Conservation (phyloP, 2,329 filamentous ascomycete species). For the Grosmannia serpens region DNA sequence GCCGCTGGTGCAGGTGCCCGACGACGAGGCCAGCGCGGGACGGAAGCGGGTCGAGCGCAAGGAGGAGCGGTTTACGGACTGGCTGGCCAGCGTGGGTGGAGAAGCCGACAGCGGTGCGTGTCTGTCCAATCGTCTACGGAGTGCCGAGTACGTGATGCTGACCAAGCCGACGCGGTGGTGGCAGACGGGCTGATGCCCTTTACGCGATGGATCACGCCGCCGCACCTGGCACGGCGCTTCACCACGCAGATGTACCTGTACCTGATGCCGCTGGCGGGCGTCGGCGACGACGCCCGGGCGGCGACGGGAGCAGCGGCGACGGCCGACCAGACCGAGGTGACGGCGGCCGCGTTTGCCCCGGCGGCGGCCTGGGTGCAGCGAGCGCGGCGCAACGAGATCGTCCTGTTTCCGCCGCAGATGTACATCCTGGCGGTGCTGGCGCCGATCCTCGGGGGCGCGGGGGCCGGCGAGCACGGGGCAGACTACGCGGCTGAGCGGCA, state of each 20-base stretch:
- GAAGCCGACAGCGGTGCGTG: constrained; percentile 52
- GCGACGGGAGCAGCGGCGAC: constrained; percentile 55
- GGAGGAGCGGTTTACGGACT: constrained; percentile 53
- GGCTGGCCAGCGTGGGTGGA: constrained; percentile 45
- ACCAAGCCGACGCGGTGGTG: not conserved
- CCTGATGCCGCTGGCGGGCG: constrained; percentile 53
- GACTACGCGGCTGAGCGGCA: constrained; percentile 6
- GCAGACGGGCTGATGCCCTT: constrained; percentile 63
- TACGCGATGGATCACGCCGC: constrained; percentile 84
- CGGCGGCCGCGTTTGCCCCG: constrained; percentile 55
- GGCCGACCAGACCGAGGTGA: constrained; percentile 51
- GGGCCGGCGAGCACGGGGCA: not conserved
- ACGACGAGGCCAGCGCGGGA: constrained; percentile 43
- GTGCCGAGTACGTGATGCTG: no score
- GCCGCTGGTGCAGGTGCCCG: constrained; percentile 47
- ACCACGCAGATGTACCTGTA: constrained; percentile 97
- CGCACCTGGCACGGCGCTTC: constrained; percentile 62
- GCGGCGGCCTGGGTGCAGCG: constrained; percentile 57
- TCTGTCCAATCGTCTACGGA: not conserved
- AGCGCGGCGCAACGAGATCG: constrained; percentile 54
- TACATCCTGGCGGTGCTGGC: constrained; percentile 55
- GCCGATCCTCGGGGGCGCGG: constrained; percentile 32
- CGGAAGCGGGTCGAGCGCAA: constrained; percentile 61
- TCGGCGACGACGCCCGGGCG: constrained; percentile 33
- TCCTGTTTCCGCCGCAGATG: constrained; percentile 84